Evolutionary conservation across 2,329 filamentous ascomycete species (phyloP).

Genomic region (Gaeumannomyces tritici): DNA sequence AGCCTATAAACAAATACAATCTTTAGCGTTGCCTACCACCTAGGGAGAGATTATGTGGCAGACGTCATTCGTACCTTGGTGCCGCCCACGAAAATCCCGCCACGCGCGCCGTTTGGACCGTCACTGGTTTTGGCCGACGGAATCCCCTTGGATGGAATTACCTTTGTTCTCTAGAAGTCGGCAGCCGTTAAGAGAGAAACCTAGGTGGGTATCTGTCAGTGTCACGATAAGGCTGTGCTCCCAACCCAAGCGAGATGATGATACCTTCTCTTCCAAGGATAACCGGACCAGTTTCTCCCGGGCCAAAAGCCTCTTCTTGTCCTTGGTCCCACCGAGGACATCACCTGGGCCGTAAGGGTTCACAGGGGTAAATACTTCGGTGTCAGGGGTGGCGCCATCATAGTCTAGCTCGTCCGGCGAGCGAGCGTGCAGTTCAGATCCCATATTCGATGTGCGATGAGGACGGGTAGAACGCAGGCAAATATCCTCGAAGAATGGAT

Average conservation of each 20-base stretch:
- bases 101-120: slow-evolving; percentile 61
- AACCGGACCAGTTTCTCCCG: slow-evolving; percentile 41
- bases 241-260: background rate
- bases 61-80: slow-evolving; percentile 32
- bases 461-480: background rate
- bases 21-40: slow-evolving; percentile 3
- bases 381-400: slow-evolving; percentile 35
- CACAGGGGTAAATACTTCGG: slow-evolving; percentile 35
- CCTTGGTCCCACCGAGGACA: slow-evolving; percentile 2
- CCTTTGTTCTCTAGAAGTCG: slow-evolving; percentile 62
- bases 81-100: slow-evolving; percentile 59
- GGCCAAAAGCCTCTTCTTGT: slow-evolving; percentile 25
- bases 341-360: slow-evolving; percentile 28
- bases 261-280: slow-evolving; percentile 48
- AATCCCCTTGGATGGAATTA: slow-evolving; percentile 52
- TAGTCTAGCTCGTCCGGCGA: background rate
- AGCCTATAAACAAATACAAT: slow-evolving; percentile 34
- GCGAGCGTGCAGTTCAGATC: background rate
- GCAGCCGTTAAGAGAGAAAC: slow-evolving; percentile 50
- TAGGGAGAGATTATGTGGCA: background rate
- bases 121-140: slow-evolving; percentile 59
- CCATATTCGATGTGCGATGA: background rate
- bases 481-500: background rate
- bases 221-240: slow-evolving; percentile 1
- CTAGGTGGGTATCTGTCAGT: slow-evolving; percentile 21